phyloP scores from a whole-genome alignment of 257 asterid species.

The Fraxinus cuspidata region DNA sequence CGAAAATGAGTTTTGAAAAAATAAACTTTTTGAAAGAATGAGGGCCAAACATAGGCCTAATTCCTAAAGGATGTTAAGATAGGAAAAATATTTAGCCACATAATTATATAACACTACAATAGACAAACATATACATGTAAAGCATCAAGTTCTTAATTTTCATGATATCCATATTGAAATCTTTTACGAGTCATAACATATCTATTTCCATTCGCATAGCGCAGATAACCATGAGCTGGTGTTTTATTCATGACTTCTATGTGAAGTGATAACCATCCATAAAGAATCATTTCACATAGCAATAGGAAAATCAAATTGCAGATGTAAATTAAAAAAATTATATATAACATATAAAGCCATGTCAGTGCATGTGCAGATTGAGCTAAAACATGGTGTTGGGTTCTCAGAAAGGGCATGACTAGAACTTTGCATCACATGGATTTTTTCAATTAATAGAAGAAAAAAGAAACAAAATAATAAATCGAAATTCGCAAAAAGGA shows the following conservation, averaged over 20 bases:
- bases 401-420: neutral
- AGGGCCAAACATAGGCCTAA: neutral
- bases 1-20: no score
- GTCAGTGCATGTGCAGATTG: neutral
- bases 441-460: constrained; percentile 9
- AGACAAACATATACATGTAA: neutral
- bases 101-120: neutral
- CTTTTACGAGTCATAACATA: neutral
- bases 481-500: constrained; percentile 13
- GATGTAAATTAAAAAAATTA: neutral
- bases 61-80: neutral
- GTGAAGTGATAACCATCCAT: constrained; percentile 9
- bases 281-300: neutral
- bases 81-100: neutral
- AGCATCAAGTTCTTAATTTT: neutral
- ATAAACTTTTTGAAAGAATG: no score
- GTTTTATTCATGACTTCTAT: constrained; percentile 6
- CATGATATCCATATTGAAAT: neutral
- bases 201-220: constrained; percentile 1
- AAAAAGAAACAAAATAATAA: constrained; percentile 5
- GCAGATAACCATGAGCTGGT: constrained; percentile 3
- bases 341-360: neutral
- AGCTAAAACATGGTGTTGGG: neutral
- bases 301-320: neutral
- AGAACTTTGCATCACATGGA: neutral